Conservation (phyloP, 2,329 filamentous ascomycete species). For the Pseudopyrenochaeta lycopersici region DNA sequence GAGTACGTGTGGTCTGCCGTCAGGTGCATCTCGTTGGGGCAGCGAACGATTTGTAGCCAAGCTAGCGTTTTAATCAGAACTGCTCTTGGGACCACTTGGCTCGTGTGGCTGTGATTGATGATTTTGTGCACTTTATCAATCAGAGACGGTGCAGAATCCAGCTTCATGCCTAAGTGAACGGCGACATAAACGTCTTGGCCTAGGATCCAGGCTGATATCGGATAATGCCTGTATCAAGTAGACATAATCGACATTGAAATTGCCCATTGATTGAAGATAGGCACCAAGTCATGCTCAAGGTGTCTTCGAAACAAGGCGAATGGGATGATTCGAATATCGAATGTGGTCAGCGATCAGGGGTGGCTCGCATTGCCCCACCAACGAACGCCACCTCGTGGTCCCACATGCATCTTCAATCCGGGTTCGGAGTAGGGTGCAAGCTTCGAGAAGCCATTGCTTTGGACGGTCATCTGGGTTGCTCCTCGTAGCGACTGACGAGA, state of each 20-base stretch:
- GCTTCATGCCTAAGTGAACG: too few species aligned
- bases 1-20: neutral
- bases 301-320: slow-evolving; percentile 8
- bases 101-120: neutral
- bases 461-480: neutral
- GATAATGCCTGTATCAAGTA: neutral
- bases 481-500: neutral
- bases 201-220: slow-evolving; percentile 1
- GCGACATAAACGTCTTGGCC: neutral
- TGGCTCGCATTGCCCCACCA: slow-evolving; percentile 35
- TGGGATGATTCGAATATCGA: slow-evolving; percentile 10
- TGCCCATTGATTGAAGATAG: slow-evolving; percentile 12
- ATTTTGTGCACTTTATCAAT: too few species aligned
- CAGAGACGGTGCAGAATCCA: too few species aligned
- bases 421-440: slow-evolving; percentile 17
- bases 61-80: too few species aligned
- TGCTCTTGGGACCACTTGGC: neutral
- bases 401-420: slow-evolving; percentile 32
- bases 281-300: slow-evolving; percentile 1
- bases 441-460: slow-evolving; percentile 15
- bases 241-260: slow-evolving; percentile 8
- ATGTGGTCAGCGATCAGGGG: slow-evolving; percentile 14
- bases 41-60: too few species aligned
- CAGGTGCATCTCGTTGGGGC: neutral
- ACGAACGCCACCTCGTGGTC: slow-evolving; percentile 27